Conservation (phyloP, 805 yeast genomes). For the Saccharomycopsis babjevae region DNA sequence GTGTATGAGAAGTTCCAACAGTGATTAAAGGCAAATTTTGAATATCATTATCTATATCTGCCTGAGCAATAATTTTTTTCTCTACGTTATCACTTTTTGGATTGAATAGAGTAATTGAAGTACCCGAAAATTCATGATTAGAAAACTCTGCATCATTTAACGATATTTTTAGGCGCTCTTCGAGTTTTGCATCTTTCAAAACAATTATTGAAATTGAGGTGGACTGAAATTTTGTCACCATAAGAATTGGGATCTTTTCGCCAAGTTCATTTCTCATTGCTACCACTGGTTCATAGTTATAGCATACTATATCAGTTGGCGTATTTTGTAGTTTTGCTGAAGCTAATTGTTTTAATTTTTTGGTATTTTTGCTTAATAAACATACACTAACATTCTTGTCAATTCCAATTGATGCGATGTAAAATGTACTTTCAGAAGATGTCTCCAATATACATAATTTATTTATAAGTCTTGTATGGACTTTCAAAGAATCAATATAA, state of each 20-base stretch:
- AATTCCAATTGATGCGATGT: slow-evolving; percentile 49
- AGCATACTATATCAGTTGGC: slow-evolving; percentile 41
- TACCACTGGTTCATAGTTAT: slow-evolving; percentile 16
- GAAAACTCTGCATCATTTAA: slow-evolving; percentile 67
- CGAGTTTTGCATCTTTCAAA: slow-evolving; percentile 18
- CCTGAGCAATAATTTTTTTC: neutral
- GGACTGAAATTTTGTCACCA: slow-evolving; percentile 51
- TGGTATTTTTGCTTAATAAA: neutral
- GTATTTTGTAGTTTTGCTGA: slow-evolving; percentile 34
- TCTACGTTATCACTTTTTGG: neutral
- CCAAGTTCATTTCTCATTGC: slow-evolving; percentile 14
- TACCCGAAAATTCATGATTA: slow-evolving; percentile 52
- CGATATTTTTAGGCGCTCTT: slow-evolving; percentile 39
- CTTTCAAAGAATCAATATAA: slow-evolving; percentile 20
- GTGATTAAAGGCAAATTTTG: slow-evolving; percentile 31
- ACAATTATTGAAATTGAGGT: slow-evolving; percentile 43
- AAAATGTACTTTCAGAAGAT: slow-evolving; percentile 19
- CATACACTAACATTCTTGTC: slow-evolving; percentile 29
- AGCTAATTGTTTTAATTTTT: slow-evolving; percentile 19
- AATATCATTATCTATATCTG: slow-evolving; percentile 4
- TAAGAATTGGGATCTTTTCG: slow-evolving; percentile 28
- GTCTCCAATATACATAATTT: slow-evolving; percentile 23
- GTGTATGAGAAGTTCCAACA: slow-evolving; percentile 68
- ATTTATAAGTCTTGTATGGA: slow-evolving; percentile 33
- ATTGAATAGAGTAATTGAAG: slow-evolving; percentile 29